Base-by-base conservation (phyloP, 495 filamentous ascomycete genomes). In the Geopyxis carbonaria region DNA sequence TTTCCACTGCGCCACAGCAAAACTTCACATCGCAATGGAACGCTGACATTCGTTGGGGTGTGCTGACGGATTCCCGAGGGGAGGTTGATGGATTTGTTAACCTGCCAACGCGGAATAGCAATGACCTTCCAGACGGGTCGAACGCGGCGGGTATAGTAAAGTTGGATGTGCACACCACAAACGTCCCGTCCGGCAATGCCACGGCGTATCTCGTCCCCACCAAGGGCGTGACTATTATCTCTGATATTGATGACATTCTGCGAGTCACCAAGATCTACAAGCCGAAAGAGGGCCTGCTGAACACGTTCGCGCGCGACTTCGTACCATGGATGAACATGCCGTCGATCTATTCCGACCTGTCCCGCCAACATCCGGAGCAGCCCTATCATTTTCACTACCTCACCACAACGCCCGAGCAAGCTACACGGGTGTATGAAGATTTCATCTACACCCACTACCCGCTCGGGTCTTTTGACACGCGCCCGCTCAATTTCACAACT, bases 221-320 rank as follows among this genome's bases (percentile, higher is more conserved):
- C 0, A 60, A 60, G 5, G 80, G 77, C 19, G 48, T 80, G 13
- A 81, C 78, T 7, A 64, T 82, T 33, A 61, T 83, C 40, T 76
- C 71, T 21, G 78, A 86, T 47, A 78, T 84, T 45, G 79, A 84
- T 42, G 80, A 85, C 55, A 80, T 83, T 45, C 69, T 86, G 0
- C 75, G 80, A 20, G 59, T 83, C n/a, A 85, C 80, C 33, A 78
- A 81, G 57, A 85, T 86, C 59, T 85, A 81, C 57, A 52, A 75
- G 27, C 80, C 79, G 0, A 62, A 68, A 41, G 61, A 83, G 52
- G 79, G 80, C 13, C 60, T 86, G 0, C 61, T 83, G 11, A 86
- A 86, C 57, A 74, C 76, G 4, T 85, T 85, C 45, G 79, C 78
- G 0, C 66, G 72, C 6, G 62, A 74, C 1, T 85, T 77, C 59